Evolutionary conservation across 495 filamentous ascomycete species (phyloP), one percentile per base, ranked within the genome.

Genomic region (Cercophora sp.): DNA sequence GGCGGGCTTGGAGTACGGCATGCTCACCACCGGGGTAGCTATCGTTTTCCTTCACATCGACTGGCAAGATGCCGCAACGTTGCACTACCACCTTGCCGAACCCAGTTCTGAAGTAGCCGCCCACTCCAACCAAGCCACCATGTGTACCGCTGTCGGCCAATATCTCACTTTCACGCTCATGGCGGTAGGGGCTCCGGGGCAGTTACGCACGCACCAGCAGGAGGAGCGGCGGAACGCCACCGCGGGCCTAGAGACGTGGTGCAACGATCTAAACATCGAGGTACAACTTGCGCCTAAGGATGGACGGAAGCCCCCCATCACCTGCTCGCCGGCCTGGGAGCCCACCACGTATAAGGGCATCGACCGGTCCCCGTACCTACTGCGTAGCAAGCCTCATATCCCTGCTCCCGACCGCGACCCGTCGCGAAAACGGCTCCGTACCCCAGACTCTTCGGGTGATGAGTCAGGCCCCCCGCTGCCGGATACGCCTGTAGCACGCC

Each of bases 161-260:
- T 4, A 22, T 13, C 49, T 52, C 3, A 27, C 36, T 3, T 43
- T 52, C 26, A 56, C 24, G 25, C 37, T 56, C 41, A 49, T 51
- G 53, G 46, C 53, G 16, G 37, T 56, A 18, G 48, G 45, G 4
- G 19, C 24, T 10, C 43, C 26, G 13, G 41, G 37, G 27, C 19
- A 52, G 25, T 16, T 41, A 31, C 40, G 29, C 34, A 35, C 26
- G 16, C 55, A 58, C 22, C 13, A 40, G 18, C 52, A 60, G 18
- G 40, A 59, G 5, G 61, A 61, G 18, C 49, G 50, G 13, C 5
- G 39, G 22, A 19, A 22, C 23, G 57, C 48, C 9, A 53, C 35
- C 10, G 6, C 9, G 11, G 10, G 10, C 16, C 31, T 55, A 8
- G 40, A 39, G 6, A 52, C 10, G 34, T 59, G 53, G 53, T 24